Evolutionary conservation across 306 rosid genomes (phyloP).

Genomic region (Arachis stenosperma): DNA sequence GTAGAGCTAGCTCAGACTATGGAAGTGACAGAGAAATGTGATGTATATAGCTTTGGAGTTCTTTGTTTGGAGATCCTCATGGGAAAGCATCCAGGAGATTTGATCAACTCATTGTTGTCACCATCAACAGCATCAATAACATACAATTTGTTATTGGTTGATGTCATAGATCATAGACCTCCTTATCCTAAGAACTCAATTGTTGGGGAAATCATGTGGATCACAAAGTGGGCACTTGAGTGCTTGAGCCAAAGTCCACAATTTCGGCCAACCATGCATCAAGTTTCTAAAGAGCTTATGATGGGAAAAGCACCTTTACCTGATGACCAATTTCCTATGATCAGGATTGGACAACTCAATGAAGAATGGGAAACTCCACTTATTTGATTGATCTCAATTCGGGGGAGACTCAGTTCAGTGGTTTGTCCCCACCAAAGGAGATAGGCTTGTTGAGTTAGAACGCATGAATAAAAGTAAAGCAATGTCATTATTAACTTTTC

Average conservation of each 20-base stretch:
- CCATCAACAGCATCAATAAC: not conserved
- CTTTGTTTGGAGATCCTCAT: slow-evolving; percentile 21
- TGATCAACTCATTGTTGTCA: not conserved
- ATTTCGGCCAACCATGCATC: slow-evolving; percentile 11
- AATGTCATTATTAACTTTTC: too few relatives aligned
- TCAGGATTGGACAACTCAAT: not conserved
- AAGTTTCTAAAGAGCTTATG: slow-evolving; percentile 4
- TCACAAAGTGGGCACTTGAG: not conserved
- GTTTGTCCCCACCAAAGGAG: too few relatives aligned
- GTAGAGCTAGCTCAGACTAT: slow-evolving; percentile 18
- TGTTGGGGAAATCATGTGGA: not conserved
- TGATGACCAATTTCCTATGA: not conserved
- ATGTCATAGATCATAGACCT: slow-evolving; percentile 19
- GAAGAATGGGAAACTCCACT: not conserved
- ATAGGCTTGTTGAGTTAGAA: too few relatives aligned
- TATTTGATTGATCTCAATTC: too few relatives aligned
- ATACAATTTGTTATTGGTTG: not conserved
- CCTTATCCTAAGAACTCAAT: not conserved
- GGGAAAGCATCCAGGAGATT: slow-evolving; percentile 21
- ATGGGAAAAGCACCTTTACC: not conserved
- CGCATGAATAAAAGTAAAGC: too few relatives aligned
- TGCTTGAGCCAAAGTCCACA: slow-evolving; percentile 2
- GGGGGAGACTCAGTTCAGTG: too few relatives aligned
- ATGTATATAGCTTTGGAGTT: slow-evolving; percentile 15
- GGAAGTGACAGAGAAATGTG: slow-evolving; percentile 16